Conservation (phyloP, 257 asterid species). For the Salvia splendens region DNA sequence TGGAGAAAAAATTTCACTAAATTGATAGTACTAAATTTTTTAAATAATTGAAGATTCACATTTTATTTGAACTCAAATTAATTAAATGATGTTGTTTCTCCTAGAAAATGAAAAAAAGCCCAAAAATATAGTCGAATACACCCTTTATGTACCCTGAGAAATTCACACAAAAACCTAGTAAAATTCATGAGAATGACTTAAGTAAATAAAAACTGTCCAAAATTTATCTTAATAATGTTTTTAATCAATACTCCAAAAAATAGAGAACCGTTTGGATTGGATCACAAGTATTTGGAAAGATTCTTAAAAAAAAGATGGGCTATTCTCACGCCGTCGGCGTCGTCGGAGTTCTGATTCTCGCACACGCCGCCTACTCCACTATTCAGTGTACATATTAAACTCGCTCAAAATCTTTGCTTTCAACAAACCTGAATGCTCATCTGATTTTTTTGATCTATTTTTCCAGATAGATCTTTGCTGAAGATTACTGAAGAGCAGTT, state of each 20-base stretch:
- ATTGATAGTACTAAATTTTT: too few relatives aligned
- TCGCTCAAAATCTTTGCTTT: neutral
- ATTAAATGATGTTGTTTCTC: too few relatives aligned
- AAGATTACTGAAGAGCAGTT: slow-evolving; percentile 91
- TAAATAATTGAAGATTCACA: too few relatives aligned
- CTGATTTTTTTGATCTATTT: slow-evolving; percentile 4
- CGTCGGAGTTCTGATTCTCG: slow-evolving; percentile 72
- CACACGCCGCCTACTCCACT: slow-evolving; percentile 76
- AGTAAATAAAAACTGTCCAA: too few relatives aligned
- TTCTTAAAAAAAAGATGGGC: slow-evolving; percentile 53
- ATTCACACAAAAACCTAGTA: too few relatives aligned
- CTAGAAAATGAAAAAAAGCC: too few relatives aligned
- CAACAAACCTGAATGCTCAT: neutral
- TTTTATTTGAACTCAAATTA: too few relatives aligned
- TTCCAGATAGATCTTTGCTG: slow-evolving; percentile 85
- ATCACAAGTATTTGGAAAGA: neutral
- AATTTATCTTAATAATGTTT: neutral
- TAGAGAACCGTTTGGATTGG: slow-evolving; percentile 6
- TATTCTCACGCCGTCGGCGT: slow-evolving; percentile 71
- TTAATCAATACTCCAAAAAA: slow-evolving; percentile 19
- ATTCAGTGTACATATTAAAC: slow-evolving; percentile 58
- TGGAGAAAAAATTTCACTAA: too few relatives aligned
- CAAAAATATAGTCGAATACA: too few relatives aligned
- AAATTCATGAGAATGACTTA: too few relatives aligned
- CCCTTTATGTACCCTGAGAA: too few relatives aligned